phyloP scores from a whole-genome alignment of 306 rosid genomes.

The Glycine latifolia region DNA sequence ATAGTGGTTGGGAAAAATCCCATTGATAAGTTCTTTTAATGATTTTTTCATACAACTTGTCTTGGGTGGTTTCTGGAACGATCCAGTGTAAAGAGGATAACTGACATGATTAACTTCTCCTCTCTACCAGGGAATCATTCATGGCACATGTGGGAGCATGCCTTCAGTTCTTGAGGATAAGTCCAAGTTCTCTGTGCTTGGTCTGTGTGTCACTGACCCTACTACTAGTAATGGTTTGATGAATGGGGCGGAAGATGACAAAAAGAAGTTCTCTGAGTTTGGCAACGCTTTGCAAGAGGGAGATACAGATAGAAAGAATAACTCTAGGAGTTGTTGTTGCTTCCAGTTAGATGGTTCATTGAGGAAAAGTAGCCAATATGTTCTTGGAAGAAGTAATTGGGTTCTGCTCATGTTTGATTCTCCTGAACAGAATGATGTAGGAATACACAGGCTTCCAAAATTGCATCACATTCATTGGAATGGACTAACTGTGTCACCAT shows the following conservation, averaged over 20 bases:
- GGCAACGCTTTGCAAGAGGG: slow-evolving; percentile 51
- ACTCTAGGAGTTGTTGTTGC: slow-evolving; percentile 52
- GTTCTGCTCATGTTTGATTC: slow-evolving; percentile 62
- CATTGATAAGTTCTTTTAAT: slow-evolving; percentile 16
- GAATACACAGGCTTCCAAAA: slow-evolving; percentile 63
- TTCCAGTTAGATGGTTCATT: slow-evolving; percentile 57
- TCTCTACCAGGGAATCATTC: slow-evolving; percentile 67
- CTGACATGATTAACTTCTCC: slow-evolving; percentile 43
- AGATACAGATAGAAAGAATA: slow-evolving; percentile 42
- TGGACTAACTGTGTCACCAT: slow-evolving; percentile 64
- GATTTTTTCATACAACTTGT: slow-evolving; percentile 39
- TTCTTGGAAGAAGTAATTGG: slow-evolving; percentile 58
- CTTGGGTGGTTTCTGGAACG: slow-evolving; percentile 40
- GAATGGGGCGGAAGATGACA: slow-evolving; percentile 47
- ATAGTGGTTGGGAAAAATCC: slow-evolving; percentile 18
- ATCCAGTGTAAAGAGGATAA: slow-evolving; percentile 24
- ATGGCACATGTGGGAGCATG: slow-evolving; percentile 63
- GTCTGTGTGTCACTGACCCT: slow-evolving; percentile 56
- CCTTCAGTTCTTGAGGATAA: slow-evolving; percentile 71
- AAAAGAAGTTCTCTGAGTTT: slow-evolving; percentile 48
- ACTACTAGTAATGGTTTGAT: slow-evolving; percentile 45
- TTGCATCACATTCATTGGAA: slow-evolving; percentile 86
- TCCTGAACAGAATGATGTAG: slow-evolving; percentile 54
- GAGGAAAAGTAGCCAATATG: slow-evolving; percentile 57
- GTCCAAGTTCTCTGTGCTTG: slow-evolving; percentile 71